A percentile compares a stretch with the other conserved stretches of the same genome.
phyloP scores from a whole-genome alignment of 345 rosid species.

The Salix arbutifolia region DNA sequence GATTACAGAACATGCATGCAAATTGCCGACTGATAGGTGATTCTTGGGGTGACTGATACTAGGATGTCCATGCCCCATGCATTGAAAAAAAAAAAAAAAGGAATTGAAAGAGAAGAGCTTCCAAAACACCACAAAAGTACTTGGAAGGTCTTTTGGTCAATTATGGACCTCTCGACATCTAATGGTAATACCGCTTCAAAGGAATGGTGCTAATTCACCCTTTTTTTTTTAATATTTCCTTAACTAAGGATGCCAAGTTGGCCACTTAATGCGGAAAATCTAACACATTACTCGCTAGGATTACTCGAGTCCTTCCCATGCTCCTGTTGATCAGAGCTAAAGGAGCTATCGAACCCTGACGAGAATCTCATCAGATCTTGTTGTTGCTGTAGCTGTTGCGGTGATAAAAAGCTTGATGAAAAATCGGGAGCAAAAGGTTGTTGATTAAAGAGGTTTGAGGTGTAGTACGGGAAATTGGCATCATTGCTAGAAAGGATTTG shows the following conservation, averaged over 20 bases:
- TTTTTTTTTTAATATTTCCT: neutral
- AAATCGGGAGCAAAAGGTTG: constrained; percentile 30
- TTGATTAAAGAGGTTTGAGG: constrained; percentile 51
- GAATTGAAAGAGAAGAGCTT: neutral
- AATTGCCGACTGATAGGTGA: neutral
- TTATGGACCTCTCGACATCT: neutral
- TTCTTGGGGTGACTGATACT: constrained; percentile 1
- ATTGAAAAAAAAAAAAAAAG: neutral
- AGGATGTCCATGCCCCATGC: neutral
- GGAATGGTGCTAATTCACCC: neutral
- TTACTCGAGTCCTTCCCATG: constrained; percentile 31
- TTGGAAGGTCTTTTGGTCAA: constrained; percentile 1
- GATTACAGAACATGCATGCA: constrained; percentile 1
- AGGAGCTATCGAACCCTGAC: constrained; percentile 22
- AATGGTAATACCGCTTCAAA: neutral
- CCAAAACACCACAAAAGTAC: constrained; percentile 1
- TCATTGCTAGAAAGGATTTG: constrained; percentile 71
- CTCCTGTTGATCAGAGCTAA: constrained; percentile 25
- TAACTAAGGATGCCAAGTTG: neutral
- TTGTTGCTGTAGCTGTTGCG: constrained; percentile 12
- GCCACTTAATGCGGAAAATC: neutral
- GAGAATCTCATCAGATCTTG: constrained; percentile 25
- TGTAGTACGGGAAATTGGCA: constrained; percentile 47
- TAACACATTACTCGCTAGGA: constrained; percentile 10
- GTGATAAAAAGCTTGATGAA: constrained; percentile 26